Evolutionary conservation across 306 rosid species (phyloP), one percentile per base, ranked within the genome.

Genomic region (Citrullus amarus): DNA sequence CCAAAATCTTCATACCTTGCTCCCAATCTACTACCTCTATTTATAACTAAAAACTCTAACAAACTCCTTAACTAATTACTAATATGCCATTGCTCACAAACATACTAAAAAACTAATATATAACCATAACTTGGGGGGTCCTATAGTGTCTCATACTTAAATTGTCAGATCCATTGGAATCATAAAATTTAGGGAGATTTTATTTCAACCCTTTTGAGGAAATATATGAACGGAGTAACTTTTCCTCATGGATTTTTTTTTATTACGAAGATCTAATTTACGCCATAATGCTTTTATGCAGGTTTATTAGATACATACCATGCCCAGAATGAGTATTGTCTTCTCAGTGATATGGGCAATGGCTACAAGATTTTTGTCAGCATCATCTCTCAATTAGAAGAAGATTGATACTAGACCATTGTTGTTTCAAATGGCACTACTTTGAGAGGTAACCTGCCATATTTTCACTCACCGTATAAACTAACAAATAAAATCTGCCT

Each of bases 321-420:
- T 81, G 99, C 97, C 79, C 74, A 91, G 84, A 92, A 95, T 55
- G 99, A 95, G 88, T 92, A 95, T 80, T 95, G 99, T 83, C 93
- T 89, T 56, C 85, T 92, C 48, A 44, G 91, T 25, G 97, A 92
- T 68, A 92, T 92, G 99, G 32, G 59, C 60, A 96, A 95, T 80
- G 99, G 99, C 78, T 95, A 87, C 78, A 81, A 81, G 71, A 90
- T 92, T 32, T 95, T 95, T 68, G 84, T 70, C 4, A 86, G 97
- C 65, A 78, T 95, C 80, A 83, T 95, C 84, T 77, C 93, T 41
- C 93, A 89, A 71, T 63, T 95, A 60, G 96, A 92, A 86, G 96
- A 89, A 65, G 86, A 78, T 83, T 50, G 76, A 65, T 51, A 2
- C 43, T 10, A 62, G 30, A 34, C 6, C 9, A 14, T 39, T 74